Evolutionary conservation across 164 flowering plant species (phyloP).

Genomic region (Annona cherimola): DNA sequence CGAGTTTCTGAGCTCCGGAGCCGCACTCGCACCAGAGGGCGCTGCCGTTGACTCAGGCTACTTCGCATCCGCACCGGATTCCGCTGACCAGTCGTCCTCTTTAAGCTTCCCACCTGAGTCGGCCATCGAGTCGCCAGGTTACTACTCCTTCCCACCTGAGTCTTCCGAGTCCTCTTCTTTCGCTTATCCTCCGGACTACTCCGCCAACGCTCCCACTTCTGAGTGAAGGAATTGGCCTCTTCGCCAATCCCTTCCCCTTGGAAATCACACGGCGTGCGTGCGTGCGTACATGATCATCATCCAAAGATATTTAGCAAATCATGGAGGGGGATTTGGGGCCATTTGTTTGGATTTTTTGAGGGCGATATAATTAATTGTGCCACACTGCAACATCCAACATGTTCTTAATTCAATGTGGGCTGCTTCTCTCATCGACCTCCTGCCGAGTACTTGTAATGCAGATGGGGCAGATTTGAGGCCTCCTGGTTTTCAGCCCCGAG

Average conservation of each 20-base stretch:
- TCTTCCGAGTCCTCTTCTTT: not conserved
- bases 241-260: not conserved
- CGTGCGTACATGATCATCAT: no score
- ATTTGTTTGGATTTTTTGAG: no score
- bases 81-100: not conserved
- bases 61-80: not conserved
- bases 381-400: no score
- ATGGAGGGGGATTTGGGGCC: no score
- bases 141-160: not conserved
- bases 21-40: not conserved
- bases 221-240: not conserved
- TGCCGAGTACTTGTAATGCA: no score
- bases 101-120: not conserved
- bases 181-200: not conserved
- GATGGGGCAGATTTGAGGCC: no score
- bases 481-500: no score
- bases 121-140: not conserved
- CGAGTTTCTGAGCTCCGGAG: not conserved
- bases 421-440: no score
- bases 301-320: no score
- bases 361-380: no score
- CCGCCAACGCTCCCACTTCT: not conserved
- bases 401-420: no score
- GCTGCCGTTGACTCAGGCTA: not conserved
- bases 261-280: no score